Evolutionary conservation across 2,329 filamentous ascomycete genomes (phyloP).

Genomic region (Penicillium sp.): DNA sequence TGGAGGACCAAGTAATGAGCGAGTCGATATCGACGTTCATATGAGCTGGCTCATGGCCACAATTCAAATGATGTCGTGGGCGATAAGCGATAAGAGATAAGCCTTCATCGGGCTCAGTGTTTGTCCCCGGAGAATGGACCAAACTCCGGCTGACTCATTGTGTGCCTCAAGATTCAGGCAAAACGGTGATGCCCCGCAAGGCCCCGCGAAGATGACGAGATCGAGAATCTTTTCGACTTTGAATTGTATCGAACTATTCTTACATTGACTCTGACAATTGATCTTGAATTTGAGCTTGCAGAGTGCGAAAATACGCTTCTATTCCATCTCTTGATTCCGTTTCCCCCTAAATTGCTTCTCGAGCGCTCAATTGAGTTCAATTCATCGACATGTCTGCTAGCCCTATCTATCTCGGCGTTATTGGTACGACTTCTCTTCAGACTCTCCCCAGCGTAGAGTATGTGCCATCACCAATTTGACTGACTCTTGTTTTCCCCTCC

Average conservation of each 20-base stretch:
- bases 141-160: not conserved
- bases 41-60: no score
- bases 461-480: not conserved
- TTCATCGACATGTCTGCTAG: slow-evolving; percentile 19
- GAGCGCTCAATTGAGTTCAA: not conserved
- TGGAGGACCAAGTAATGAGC: not conserved
- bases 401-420: slow-evolving; percentile 39
- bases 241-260: not conserved
- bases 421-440: slow-evolving; percentile 27
- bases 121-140: not conserved
- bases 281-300: not conserved
- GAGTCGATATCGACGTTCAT: not conserved
- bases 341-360: not conserved
- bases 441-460: not conserved
- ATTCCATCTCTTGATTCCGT: no score
- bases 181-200: slow-evolving; percentile 2
- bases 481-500: not conserved
- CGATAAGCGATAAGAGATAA: slow-evolving; percentile 1
- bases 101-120: not conserved
- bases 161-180: not conserved
- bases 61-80: not conserved
- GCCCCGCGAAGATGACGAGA: slow-evolving; percentile 6
- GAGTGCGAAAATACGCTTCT: no score
- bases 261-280: not conserved
- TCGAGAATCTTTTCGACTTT: slow-evolving; percentile 1